phyloP scores from a whole-genome alignment of 2,329 filamentous ascomycete species.

The Aspergillus viridinutans region DNA sequence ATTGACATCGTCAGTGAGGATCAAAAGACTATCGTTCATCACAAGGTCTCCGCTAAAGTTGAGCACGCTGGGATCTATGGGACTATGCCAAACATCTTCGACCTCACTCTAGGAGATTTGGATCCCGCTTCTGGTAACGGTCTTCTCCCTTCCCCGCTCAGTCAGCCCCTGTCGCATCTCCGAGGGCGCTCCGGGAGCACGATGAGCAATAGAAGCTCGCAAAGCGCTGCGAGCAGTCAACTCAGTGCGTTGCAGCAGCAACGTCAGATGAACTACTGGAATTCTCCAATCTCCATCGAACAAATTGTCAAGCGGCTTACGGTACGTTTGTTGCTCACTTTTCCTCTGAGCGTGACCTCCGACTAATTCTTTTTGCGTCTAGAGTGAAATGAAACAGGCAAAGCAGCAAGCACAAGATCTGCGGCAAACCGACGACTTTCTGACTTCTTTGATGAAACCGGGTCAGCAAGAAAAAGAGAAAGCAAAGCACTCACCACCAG shows the following conservation, averaged over 20 bases:
- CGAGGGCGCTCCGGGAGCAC: slow-evolving; percentile 67
- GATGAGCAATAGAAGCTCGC: slow-evolving; percentile 55
- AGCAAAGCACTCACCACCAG: slow-evolving; percentile 45
- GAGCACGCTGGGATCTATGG: slow-evolving; percentile 86
- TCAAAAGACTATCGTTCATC: slow-evolving; percentile 96
- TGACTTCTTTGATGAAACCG: slow-evolving; percentile 70
- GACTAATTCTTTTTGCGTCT: slow-evolving; percentile 13
- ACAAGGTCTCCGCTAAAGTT: slow-evolving; percentile 95
- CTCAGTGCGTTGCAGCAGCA: slow-evolving; percentile 63
- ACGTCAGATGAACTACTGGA: slow-evolving; percentile 74
- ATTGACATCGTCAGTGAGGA: slow-evolving; percentile 99
- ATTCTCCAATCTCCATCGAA: slow-evolving; percentile 86
- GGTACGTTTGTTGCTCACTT: slow-evolving; percentile 45
- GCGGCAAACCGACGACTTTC: slow-evolving; percentile 73
- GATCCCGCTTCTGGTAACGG: slow-evolving; percentile 70
- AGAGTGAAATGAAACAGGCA: slow-evolving; percentile 89
- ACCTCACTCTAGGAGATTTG: slow-evolving; percentile 88
- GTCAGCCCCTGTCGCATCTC: slow-evolving; percentile 61
- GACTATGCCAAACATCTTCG: slow-evolving; percentile 67
- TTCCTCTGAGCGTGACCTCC: neutral
- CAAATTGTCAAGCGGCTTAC: slow-evolving; percentile 86
- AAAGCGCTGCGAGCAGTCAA: slow-evolving; percentile 54
- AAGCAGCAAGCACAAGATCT: slow-evolving; percentile 85
- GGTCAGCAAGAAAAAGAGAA: slow-evolving; percentile 55
- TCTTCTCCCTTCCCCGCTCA: slow-evolving; percentile 65